Evolutionary conservation across 2,329 filamentous ascomycete genomes (phyloP).

Genomic region (Penicillium rolfsii): DNA sequence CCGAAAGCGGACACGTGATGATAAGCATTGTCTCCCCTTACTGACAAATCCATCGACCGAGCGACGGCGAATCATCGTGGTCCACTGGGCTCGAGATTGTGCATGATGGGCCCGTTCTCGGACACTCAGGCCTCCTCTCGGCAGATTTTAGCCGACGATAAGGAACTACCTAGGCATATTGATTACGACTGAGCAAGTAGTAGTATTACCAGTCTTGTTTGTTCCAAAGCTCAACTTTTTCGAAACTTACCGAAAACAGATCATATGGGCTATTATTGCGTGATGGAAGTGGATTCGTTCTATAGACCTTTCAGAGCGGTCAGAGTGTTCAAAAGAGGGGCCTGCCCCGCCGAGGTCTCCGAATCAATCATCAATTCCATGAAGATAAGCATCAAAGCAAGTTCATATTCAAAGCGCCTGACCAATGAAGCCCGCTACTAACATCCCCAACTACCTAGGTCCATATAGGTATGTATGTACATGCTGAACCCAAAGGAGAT

Average conservation of each 20-base stretch:
- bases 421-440: neutral
- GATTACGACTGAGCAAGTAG: neutral
- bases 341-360: neutral
- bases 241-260: neutral
- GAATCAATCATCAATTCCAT: neutral
- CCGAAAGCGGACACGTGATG: slow-evolving; percentile 22
- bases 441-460: neutral
- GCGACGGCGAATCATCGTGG: slow-evolving; percentile 4
- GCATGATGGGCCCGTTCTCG: neutral
- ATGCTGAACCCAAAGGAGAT: slow-evolving; percentile 1
- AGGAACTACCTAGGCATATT: neutral
- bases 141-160: slow-evolving; percentile 3
- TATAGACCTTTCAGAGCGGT: neutral
- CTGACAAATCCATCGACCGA: slow-evolving; percentile 2
- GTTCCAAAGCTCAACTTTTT: neutral
- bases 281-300: neutral
- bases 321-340: neutral
- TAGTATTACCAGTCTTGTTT: neutral
- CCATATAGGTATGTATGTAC: slow-evolving; percentile 1
- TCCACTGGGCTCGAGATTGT: neutral
- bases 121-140: slow-evolving; percentile 1
- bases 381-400: neutral
- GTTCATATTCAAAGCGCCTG: neutral
- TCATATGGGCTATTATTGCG: slow-evolving; percentile 2
- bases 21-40: slow-evolving; percentile 23